Percentiles rank a stretch among this genome's conserved stretches.
These are phyloP conservation scores for Gyromitra esculenta DNA, from an alignment of 2,329 filamentous ascomycete species.

Conservation along the genomic window DNA sequence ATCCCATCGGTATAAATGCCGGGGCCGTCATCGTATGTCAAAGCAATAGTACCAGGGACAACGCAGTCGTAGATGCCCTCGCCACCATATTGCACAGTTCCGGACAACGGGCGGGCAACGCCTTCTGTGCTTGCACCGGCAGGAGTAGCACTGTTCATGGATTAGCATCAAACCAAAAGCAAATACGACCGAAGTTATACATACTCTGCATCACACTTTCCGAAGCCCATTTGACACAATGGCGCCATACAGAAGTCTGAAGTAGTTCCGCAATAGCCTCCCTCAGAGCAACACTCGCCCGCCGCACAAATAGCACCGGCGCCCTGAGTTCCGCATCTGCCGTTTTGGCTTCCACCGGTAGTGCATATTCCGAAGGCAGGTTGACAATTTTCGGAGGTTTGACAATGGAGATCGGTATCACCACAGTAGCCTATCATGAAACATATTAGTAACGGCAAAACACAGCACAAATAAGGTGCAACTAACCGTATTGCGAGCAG, in stretches of 20 bases:
- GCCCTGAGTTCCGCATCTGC: slow-evolving; percentile 40
- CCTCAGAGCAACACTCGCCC: slow-evolving; percentile 46
- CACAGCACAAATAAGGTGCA: neutral
- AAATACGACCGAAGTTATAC: slow-evolving; percentile 2
- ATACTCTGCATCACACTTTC: slow-evolving; percentile 50
- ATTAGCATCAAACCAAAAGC: neutral
- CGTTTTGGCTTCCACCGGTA: slow-evolving; percentile 2
- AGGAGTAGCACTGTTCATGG: slow-evolving; percentile 23
- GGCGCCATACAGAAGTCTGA: slow-evolving; percentile 47
- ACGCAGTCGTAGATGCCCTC: slow-evolving; percentile 37
- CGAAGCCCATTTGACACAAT: slow-evolving; percentile 50
- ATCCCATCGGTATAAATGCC: slow-evolving; percentile 59
- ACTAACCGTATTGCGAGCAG: slow-evolving; percentile 53
- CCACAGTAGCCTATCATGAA: slow-evolving; percentile 47
- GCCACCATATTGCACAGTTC: slow-evolving; percentile 40
- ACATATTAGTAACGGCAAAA: neutral
- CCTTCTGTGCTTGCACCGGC: slow-evolving; percentile 38
- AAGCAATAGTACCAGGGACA: slow-evolving; percentile 57
- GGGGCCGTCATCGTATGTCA: slow-evolving; percentile 59
- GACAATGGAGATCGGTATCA: slow-evolving; percentile 50
- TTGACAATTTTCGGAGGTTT: slow-evolving; percentile 46
- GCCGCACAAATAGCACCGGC: slow-evolving; percentile 9
- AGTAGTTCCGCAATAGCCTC: slow-evolving; percentile 48
- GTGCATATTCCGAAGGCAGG: slow-evolving; percentile 43
- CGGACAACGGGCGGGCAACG: slow-evolving; percentile 44